phyloP scores from a whole-genome alignment of 257 asterid genomes.

The Capsicum rhomboideum region DNA sequence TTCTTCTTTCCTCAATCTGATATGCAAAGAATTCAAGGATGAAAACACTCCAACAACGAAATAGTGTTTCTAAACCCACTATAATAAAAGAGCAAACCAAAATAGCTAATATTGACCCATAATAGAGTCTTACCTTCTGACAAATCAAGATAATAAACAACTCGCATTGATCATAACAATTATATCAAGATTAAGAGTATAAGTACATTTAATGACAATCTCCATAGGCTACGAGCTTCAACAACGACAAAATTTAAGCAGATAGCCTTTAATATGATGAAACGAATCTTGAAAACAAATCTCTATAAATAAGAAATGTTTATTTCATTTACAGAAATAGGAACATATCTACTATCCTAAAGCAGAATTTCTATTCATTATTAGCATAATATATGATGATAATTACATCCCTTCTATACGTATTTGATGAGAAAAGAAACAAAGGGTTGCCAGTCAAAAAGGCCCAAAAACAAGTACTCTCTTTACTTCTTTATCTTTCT shows the following conservation, averaged over 20 bases:
- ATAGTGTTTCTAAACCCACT: neutral
- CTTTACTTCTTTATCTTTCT: neutral
- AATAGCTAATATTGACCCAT: neutral
- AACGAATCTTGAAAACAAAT: neutral
- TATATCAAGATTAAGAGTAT: too few species aligned
- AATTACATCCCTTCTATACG: neutral
- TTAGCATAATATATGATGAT: neutral
- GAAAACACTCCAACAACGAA: neutral
- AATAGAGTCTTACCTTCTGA: too few species aligned
- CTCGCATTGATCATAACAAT: too few species aligned
- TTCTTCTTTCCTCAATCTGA: constrained; percentile 87
- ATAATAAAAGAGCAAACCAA: neutral
- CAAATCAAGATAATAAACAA: too few species aligned
- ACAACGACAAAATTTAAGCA: too few species aligned
- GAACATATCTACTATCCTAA: neutral
- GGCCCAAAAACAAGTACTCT: neutral
- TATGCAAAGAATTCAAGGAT: neutral
- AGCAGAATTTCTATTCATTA: neutral
- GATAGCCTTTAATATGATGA: too few species aligned
- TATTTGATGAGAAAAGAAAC: neutral
- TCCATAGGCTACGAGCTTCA: too few species aligned
- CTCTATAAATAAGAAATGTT: neutral
- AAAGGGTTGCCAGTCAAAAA: neutral
- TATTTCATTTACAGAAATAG: neutral
- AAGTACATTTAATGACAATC: too few species aligned